These are phyloP conservation scores for Kazachstania martiniae DNA, from an alignment of 805 yeast species.

Conservation along the genomic window DNA sequence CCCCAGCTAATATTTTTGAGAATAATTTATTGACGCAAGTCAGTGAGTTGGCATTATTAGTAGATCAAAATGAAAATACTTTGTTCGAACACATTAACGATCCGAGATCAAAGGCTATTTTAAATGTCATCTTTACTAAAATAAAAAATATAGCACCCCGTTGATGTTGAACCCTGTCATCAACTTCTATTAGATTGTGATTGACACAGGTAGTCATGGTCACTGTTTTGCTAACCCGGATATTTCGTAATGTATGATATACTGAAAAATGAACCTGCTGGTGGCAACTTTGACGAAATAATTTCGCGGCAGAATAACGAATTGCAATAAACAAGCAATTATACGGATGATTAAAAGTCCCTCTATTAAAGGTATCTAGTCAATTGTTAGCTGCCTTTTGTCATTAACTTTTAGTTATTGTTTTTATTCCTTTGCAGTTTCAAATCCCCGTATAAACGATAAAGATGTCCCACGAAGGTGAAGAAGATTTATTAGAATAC, in stretches of 20 bases:
- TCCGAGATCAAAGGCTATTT: constrained; percentile 7
- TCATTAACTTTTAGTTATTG: not conserved
- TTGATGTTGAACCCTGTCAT: constrained; percentile 1
- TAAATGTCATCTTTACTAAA: constrained; percentile 11
- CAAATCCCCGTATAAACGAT: not conserved
- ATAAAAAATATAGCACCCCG: constrained; percentile 12
- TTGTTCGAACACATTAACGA: constrained; percentile 11
- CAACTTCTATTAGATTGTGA: not conserved
- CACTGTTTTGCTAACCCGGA: too few relatives aligned
- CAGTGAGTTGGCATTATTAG: constrained; percentile 8
- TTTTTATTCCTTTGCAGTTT: not conserved
- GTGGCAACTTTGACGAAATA: too few relatives aligned
- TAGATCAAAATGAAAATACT: constrained; percentile 13
- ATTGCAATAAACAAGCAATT: too few relatives aligned
- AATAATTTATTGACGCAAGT: constrained; percentile 8
- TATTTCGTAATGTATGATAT: too few relatives aligned
- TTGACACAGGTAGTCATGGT: not conserved
- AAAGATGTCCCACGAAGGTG: constrained; percentile 86
- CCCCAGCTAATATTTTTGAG: constrained; percentile 13
- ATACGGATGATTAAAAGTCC: too few relatives aligned
- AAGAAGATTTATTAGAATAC: constrained; percentile 98
- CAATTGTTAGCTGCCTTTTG: too few relatives aligned
- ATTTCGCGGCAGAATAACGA: too few relatives aligned
- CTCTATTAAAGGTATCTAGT: too few relatives aligned
- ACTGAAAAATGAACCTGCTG: too few relatives aligned